Conservation (phyloP, 2,329 filamentous ascomycete species). For the Akanthomyces lecanii region DNA sequence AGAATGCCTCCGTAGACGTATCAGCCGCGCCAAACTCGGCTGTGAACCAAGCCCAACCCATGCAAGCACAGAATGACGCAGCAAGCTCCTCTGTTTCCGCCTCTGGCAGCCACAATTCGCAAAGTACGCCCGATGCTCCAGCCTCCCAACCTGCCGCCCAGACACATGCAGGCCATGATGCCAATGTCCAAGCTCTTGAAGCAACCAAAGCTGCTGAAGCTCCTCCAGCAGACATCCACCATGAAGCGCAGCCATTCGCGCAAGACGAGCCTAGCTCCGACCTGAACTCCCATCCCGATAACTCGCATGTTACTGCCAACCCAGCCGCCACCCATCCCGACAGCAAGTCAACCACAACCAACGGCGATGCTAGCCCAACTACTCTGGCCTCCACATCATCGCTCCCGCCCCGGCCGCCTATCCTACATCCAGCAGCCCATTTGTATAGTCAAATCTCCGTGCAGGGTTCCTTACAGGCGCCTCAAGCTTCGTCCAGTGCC, state of each 20-base stretch:
- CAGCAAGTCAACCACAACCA: conserved; percentile 24
- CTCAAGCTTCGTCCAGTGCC: conserved; percentile 31
- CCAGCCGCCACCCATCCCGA: conserved; percentile 22
- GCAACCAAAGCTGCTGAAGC: not conserved
- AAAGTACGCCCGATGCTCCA: conserved; percentile 23
- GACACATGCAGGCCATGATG: conserved; percentile 10
- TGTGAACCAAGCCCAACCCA: conserved; percentile 37
- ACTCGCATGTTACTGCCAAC: conserved; percentile 23
- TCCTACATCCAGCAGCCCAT: conserved; percentile 35
- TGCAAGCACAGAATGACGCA: conserved; percentile 26
- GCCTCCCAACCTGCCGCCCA: conserved; percentile 14
- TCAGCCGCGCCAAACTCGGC: conserved; percentile 41
- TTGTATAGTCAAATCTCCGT: conserved; percentile 33
- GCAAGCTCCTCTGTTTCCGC: conserved; percentile 26
- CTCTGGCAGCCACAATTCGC: conserved; percentile 25
- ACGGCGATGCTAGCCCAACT: conserved; percentile 28
- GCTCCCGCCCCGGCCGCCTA: conserved; percentile 45
- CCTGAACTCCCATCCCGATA: conserved; percentile 26
- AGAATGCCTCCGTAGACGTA: conserved; percentile 34
- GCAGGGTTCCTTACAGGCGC: not conserved
- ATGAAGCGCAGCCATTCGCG: not conserved
- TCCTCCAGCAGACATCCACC: not conserved
- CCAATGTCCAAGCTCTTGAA: conserved; percentile 1
- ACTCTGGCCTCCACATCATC: conserved; percentile 37
- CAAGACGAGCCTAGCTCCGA: not conserved